phyloP scores from a whole-genome alignment of 352 stramenopile species.

The Pythium sukuiense region DNA sequence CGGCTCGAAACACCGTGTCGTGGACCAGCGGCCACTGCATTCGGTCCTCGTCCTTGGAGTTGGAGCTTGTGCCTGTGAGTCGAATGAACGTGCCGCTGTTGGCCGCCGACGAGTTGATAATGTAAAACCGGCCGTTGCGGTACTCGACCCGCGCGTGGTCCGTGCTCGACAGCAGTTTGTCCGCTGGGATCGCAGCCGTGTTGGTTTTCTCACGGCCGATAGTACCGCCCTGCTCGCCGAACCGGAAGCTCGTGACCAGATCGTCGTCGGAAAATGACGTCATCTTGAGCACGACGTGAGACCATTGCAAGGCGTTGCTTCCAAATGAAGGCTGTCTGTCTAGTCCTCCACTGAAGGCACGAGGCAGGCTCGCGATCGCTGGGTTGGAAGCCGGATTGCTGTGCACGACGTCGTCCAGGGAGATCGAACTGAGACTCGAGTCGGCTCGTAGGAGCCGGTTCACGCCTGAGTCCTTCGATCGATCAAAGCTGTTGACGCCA shows the following conservation, averaged over 20 bases:
- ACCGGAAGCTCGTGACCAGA: conserved; percentile 70
- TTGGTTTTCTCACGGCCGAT: conserved; percentile 60
- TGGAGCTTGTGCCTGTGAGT: conserved; percentile 38
- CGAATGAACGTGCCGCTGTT: conserved; percentile 72
- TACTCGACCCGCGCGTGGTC: conserved; percentile 66
- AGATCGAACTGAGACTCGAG: conserved; percentile 29
- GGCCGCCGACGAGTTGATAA: conserved; percentile 45
- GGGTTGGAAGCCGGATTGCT: conserved; percentile 7
- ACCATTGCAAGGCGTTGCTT: conserved; percentile 41
- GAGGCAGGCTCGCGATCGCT: not conserved
- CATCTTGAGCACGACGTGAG: conserved; percentile 83
- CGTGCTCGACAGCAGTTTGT: conserved; percentile 53
- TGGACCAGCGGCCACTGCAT: conserved; percentile 80
- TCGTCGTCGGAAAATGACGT: conserved; percentile 77
- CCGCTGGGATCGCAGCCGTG: conserved; percentile 65
- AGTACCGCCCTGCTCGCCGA: conserved; percentile 45
- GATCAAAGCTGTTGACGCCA: conserved; percentile 52
- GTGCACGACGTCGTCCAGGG: conserved; percentile 16
- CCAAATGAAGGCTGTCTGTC: not conserved
- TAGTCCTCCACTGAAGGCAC: not conserved
- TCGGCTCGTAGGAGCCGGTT: conserved; percentile 55
- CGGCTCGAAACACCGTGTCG: conserved; percentile 65
- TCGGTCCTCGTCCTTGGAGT: conserved; percentile 48
- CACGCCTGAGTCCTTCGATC: conserved; percentile 59
- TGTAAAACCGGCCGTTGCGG: conserved; percentile 60